Base-by-base conservation (phyloP, 208 protist species). In the Zelonia costaricensis region DNA sequence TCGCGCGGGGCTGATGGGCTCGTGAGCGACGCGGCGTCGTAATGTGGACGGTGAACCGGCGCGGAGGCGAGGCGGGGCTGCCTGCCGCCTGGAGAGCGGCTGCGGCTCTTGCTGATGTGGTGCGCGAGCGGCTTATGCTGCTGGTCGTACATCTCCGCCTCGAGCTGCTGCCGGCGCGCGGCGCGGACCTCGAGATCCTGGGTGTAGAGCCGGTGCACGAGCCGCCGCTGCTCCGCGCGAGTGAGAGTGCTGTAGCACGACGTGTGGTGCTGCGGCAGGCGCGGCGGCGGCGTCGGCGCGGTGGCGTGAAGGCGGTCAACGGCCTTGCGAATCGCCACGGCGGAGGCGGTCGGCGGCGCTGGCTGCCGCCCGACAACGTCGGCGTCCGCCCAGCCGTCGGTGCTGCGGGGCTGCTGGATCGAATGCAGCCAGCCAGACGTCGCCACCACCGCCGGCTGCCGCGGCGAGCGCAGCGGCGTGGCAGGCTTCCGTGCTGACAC, bases 231-330 rank as follows among this genome's bases (percentile, higher is more conserved):
- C 68, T 80, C 54, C 36, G 31, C 25, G 27, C 28, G 58, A 12
- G 74, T 72, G 42, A 80, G 59, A 2, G 74, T 76, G 61, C 51
- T 63, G 62, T 74, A 79, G 57, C 66, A 72, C 10, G 63, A 67
- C 23, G 49, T 47, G 16, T 47, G 51, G 33, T 60, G 48, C 13
- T 42, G 65, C 27, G 39, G 39, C 40, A 64, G 39, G 48, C 13
- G 27, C 15, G 27, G 18, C 13, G 38, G 23, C 15, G 44, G 0
- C 13, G 12, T 23, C 0, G 6, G 20, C 22, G 20, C 28, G 9
- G 27, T 27, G 45, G 31, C 38, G 45, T 58, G 45, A 7, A 44
- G 45, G 18, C 55, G 43, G 15, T 39, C 27, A 9, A 58, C 42
- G 15, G 35, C 30, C 33, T 49, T 33, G 25, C 36, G 54, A 22